A percentile compares a stretch with the other conserved stretches of the same genome.
Evolutionary conservation across 768 basidiomycete species (phyloP).

Genomic region (Plicaturopsis crispa): DNA sequence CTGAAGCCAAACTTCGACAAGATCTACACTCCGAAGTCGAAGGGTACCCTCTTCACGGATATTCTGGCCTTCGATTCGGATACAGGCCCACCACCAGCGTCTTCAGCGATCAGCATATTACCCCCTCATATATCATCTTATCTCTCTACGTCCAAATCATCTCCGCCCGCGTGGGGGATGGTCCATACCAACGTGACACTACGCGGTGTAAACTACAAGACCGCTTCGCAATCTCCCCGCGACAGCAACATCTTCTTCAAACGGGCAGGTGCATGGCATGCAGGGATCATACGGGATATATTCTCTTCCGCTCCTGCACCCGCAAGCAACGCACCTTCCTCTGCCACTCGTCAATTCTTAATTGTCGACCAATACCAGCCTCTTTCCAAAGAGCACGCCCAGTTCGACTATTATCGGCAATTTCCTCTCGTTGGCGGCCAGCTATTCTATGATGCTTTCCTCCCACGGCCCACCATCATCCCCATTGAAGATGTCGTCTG

Average conservation of each 20-base stretch:
- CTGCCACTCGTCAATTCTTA: too few relatives aligned
- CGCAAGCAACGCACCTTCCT: too few relatives aligned
- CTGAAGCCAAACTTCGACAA: constrained; percentile 5
- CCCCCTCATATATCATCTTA: too few relatives aligned
- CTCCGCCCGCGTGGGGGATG: too few relatives aligned
- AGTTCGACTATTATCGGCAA: constrained; percentile 6
- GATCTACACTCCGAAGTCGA: constrained; percentile 6
- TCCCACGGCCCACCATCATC: too few relatives aligned
- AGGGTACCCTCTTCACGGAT: constrained; percentile 10
- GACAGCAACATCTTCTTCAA: constrained; percentile 8
- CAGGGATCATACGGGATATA: constrained; percentile 5
- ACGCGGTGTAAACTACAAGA: constrained; percentile 1
- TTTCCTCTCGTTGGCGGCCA: constrained; percentile 8
- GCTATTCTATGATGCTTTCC: constrained; percentile 11
- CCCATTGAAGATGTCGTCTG: too few relatives aligned
- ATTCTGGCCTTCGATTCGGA: constrained; percentile 6
- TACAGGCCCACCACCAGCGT: too few relatives aligned
- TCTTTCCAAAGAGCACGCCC: constrained; percentile 1
- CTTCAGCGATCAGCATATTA: background rate
- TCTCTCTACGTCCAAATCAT: too few relatives aligned
- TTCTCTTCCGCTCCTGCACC: too few relatives aligned
- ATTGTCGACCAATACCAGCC: constrained; percentile 1
- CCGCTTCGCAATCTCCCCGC: background rate
- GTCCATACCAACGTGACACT: constrained; percentile 1
- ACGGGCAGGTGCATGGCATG: constrained; percentile 1